Conservation (phyloP, 2,329 filamentous ascomycete genomes). For the Calonectria honghensis region DNA sequence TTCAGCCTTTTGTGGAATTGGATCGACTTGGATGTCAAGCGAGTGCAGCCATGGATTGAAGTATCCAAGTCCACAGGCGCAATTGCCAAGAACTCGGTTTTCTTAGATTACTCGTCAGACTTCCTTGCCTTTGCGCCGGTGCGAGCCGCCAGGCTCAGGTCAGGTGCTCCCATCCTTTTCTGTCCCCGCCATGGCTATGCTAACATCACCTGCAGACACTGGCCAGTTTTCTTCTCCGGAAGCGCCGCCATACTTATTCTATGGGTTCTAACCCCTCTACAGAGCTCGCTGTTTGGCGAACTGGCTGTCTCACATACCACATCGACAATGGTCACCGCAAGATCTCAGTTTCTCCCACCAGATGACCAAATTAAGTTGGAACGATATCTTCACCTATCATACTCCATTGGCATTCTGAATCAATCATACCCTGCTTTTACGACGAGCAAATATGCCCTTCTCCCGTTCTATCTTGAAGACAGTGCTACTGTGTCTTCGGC, state of each 20-base stretch:
- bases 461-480: conserved; percentile 9
- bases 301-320: neutral
- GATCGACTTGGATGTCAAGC: conserved; percentile 13
- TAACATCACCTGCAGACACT: neutral
- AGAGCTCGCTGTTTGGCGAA: neutral
- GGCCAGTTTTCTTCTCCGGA: conserved; percentile 13
- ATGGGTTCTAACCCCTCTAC: conserved; percentile 20
- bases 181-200: neutral
- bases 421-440: conserved; percentile 12
- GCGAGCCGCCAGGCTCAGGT: neutral
- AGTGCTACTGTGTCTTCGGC: neutral
- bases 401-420: neutral
- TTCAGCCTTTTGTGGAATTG: conserved; percentile 18
- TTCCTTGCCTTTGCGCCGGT: neutral
- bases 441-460: neutral
- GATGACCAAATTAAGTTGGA: neutral
- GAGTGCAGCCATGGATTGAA: conserved; percentile 14
- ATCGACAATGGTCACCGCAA: neutral
- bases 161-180: too few species aligned
- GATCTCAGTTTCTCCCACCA: neutral
- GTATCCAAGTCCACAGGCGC: neutral
- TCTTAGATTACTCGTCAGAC: neutral
- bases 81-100: neutral
- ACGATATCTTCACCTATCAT: neutral
- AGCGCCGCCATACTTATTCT: conserved; percentile 5